Conservation (phyloP, 805 yeast species). For the Zygoascus flipseniorum region DNA sequence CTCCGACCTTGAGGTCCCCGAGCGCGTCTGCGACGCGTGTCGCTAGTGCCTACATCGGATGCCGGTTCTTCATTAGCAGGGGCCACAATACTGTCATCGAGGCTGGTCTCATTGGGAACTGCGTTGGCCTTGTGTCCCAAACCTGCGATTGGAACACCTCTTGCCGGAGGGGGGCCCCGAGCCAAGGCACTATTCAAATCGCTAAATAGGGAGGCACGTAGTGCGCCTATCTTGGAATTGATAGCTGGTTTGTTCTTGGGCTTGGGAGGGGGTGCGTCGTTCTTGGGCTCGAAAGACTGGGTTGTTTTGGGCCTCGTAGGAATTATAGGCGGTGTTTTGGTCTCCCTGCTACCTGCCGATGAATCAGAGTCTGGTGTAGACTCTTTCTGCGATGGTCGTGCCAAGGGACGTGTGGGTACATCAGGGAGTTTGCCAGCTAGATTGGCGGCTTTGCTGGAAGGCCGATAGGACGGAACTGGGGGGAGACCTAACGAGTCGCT, state of each 20-base stretch:
- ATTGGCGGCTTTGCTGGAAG: neutral
- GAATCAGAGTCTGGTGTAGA: neutral
- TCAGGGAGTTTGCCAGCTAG: neutral
- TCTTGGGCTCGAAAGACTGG: constrained; percentile 1
- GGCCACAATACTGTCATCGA: neutral
- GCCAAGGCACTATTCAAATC: constrained; percentile 17
- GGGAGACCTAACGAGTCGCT: neutral
- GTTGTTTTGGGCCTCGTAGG: constrained; percentile 8
- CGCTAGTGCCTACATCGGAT: neutral
- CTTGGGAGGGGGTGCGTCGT: constrained; percentile 9
- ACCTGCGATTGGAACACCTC: constrained; percentile 6
- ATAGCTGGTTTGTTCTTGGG: constrained; percentile 18
- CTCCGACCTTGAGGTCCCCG: constrained; percentile 26
- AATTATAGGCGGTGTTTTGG: constrained; percentile 4
- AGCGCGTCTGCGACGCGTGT: constrained; percentile 8
- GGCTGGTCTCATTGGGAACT: neutral
- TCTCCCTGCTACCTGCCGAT: neutral
- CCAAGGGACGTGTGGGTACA: neutral
- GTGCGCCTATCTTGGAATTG: constrained; percentile 16
- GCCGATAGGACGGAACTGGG: neutral
- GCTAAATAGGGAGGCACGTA: constrained; percentile 18
- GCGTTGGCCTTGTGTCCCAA: constrained; percentile 4
- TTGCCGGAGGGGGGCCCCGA: constrained; percentile 15
- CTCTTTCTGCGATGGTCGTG: neutral
- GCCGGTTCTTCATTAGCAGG: neutral